Percentiles rank a stretch among this genome's conserved stretches.
These are phyloP conservation scores for Solanum corneliomulleri DNA, from an alignment of 257 asterid genomes.

Conservation along the genomic window DNA sequence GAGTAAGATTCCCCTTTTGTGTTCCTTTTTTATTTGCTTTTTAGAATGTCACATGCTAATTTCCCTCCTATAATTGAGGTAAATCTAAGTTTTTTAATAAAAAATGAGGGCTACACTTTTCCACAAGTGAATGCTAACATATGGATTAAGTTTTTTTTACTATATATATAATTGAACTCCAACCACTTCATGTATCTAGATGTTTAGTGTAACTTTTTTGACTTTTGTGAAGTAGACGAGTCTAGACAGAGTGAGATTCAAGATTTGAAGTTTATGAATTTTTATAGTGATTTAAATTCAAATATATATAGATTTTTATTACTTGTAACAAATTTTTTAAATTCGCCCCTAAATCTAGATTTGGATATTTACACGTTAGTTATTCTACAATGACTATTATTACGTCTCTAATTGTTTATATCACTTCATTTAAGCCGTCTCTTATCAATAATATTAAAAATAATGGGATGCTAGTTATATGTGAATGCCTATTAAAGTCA, in stretches of 20 bases:
- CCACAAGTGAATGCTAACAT: neutral
- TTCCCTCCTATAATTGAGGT: neutral
- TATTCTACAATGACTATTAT: neutral
- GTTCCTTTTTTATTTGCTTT: neutral
- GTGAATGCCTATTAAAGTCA: neutral
- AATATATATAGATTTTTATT: neutral
- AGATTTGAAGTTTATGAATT: neutral
- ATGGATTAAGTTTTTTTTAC: neutral
- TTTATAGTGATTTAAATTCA: neutral
- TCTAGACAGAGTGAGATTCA: neutral
- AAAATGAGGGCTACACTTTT: neutral
- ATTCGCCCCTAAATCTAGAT: neutral
- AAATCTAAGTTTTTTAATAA: neutral
- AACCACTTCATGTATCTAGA: neutral
- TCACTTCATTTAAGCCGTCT: neutral
- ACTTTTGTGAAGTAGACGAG: neutral
- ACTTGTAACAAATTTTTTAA: neutral
- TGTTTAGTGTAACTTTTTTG: neutral
- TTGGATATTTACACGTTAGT: neutral
- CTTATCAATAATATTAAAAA: neutral
- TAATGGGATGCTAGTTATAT: neutral
- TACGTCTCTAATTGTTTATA: neutral
- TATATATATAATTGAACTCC: neutral
- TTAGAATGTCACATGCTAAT: neutral
- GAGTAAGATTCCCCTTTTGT: slow-evolving; percentile 20